Base-by-base conservation (phyloP, 2,329 filamentous ascomycete species). In the Fusarium guadeloupense region DNA sequence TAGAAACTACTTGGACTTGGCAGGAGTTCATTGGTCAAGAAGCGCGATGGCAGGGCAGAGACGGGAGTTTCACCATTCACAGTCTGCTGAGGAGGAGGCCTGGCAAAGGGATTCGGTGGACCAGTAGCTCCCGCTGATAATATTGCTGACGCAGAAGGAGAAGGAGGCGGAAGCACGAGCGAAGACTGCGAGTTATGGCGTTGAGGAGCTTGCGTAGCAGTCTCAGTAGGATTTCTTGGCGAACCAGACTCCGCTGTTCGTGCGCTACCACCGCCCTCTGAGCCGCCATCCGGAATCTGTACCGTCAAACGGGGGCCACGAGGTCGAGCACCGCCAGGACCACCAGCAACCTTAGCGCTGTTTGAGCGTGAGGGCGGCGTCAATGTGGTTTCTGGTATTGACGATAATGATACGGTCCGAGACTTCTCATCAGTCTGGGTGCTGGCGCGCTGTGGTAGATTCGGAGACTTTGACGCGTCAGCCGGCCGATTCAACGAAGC, bases 1-100 rank as follows among this genome's bases (percentile, higher is more conserved):
- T 96, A 98, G 77, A 98, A 97, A 64, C 88, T 92, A 62, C 90
- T 96, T 1, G 95, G 95, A 51, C 92, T 96, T 0, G 95, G 93
- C 14, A 98, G 81, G 48, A 97, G 87, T 30, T 93, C 92, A 64
- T 91, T 92, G 54, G 89, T 90, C 67, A 98, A 89, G 75, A 98
- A 97, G 34, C 94, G 87, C 44, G 92, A 96, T 0, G 95, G 95
- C 10, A 99, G 81, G 4, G 94, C 93, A 3, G 93, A 97, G n/a
- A 96, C 93, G 0, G 95, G 95, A 0, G 95, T 89, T 19, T 69
- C 67, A n/a, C 75, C 78, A 57, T 80, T 81, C 62, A 81, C 77
- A 68, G 83, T 86, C 52, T 86, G 82, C 23, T 93, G 91, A 5
- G 91, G 92, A 21, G 89, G 85, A 1, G 94, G 95, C 35, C 94